These are phyloP conservation scores for Hylodesmum podocarpum DNA, from an alignment of 306 rosid genomes.

Conservation along the genomic window DNA sequence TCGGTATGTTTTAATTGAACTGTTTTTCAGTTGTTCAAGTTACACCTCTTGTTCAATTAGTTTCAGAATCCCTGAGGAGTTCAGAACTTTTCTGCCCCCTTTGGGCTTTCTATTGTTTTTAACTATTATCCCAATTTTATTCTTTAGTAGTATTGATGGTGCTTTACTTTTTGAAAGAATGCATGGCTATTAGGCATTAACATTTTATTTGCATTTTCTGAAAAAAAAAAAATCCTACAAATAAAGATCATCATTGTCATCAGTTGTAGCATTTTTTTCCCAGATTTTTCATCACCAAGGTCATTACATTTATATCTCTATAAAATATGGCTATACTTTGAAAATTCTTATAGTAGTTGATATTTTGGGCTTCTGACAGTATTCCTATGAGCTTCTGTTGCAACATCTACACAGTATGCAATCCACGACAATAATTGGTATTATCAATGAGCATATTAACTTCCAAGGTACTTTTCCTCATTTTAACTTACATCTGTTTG, in stretches of 20 bases:
- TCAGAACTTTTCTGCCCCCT: neutral
- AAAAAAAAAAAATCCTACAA: neutral
- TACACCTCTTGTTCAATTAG: neutral
- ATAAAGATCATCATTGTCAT: neutral
- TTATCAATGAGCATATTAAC: slow-evolving; percentile 72
- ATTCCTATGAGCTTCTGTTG: slow-evolving; percentile 74
- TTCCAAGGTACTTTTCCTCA: slow-evolving; percentile 55
- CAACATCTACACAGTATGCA: slow-evolving; percentile 63
- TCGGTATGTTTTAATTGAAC: neutral
- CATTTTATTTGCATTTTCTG: neutral
- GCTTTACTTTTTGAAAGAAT: neutral
- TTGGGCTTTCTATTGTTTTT: neutral
- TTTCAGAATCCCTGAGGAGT: neutral
- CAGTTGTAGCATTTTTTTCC: neutral
- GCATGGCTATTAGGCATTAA: neutral
- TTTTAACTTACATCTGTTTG: neutral
- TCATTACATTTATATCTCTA: neutral
- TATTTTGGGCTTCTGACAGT: slow-evolving; percentile 44
- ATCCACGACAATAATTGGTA: slow-evolving; percentile 65
- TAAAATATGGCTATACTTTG: neutral
- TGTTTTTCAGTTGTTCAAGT: neutral
- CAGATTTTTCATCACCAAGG: neutral
- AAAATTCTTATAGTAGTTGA: slow-evolving; percentile 17
- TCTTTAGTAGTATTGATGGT: neutral
- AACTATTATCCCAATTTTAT: neutral